Percentiles rank a stretch among this genome's conserved stretches.
These are phyloP conservation scores for Hypsizygus marmoreus DNA, from an alignment of 768 basidiomycete species.

Conservation along the genomic window DNA sequence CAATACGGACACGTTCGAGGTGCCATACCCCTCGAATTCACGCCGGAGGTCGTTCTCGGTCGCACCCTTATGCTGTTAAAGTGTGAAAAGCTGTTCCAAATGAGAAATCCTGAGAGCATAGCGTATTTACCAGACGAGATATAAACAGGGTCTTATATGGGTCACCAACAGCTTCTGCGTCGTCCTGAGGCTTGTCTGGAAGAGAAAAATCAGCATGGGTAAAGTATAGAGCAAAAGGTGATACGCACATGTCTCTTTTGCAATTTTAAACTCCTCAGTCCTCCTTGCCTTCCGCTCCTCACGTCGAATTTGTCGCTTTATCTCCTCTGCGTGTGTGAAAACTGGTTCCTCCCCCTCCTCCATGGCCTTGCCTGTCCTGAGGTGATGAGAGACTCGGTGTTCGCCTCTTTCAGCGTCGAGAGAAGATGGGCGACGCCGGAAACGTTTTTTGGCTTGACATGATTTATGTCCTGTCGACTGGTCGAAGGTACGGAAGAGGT, in stretches of 20 bases:
- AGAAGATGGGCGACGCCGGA: constrained; percentile 78
- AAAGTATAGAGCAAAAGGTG: neutral
- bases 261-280: constrained; percentile 73
- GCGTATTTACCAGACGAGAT: constrained; percentile 69
- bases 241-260: constrained; percentile 82
- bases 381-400: constrained; percentile 64
- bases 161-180: constrained; percentile 88
- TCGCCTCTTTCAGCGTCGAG: constrained; percentile 72
- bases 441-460: constrained; percentile 68
- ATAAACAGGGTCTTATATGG: constrained; percentile 99
- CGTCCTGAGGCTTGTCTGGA: constrained; percentile 90
- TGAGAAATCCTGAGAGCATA: constrained; percentile 16
- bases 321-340: constrained; percentile 82
- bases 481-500: constrained; percentile 82
- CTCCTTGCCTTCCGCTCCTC: constrained; percentile 80
- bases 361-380: constrained; percentile 65
- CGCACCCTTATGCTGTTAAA: constrained; percentile 79
- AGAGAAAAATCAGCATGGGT: constrained; percentile 13
- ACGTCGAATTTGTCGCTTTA: constrained; percentile 72
- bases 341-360: constrained; percentile 85
- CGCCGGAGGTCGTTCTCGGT: constrained; percentile 91
- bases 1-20: constrained; percentile 92
- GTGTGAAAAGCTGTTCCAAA: constrained; percentile 1
- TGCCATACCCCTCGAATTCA: constrained; percentile 95
- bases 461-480: constrained; percentile 83